Percentiles rank a stretch among this genome's conserved stretches.
These are phyloP conservation scores for Dothistroma septosporum DNA, from an alignment of 2,329 filamentous ascomycete species.

Conservation along the genomic window DNA sequence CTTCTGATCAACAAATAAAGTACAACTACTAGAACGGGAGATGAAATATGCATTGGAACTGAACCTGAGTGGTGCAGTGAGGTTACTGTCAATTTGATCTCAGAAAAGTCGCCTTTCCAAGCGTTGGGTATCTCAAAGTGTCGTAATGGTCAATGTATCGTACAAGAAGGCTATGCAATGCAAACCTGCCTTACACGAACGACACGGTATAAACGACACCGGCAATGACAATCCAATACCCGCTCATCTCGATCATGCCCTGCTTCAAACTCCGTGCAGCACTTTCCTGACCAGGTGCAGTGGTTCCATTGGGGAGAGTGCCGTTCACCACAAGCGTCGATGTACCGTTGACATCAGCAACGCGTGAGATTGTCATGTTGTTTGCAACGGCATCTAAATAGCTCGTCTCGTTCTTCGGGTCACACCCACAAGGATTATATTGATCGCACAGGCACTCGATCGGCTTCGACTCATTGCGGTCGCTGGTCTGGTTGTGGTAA, in stretches of 20 bases:
- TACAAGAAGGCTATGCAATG: neutral
- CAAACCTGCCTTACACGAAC: constrained; percentile 24
- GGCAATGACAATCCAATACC: constrained; percentile 39
- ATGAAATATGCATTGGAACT: neutral
- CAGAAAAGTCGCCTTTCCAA: neutral
- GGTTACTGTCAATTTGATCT: neutral
- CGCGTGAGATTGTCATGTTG: constrained; percentile 59
- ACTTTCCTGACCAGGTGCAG: constrained; percentile 34
- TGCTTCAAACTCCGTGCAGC: constrained; percentile 10
- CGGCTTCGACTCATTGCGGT: constrained; percentile 55
- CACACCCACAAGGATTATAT: constrained; percentile 60
- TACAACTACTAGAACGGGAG: neutral
- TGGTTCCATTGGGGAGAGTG: constrained; percentile 56
- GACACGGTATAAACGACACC: constrained; percentile 37
- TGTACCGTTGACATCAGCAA: constrained; percentile 61
- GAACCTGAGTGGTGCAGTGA: neutral
- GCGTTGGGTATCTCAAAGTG: neutral
- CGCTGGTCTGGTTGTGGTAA: constrained; percentile 47
- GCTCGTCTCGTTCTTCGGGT: constrained; percentile 58
- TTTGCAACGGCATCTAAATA: constrained; percentile 56
- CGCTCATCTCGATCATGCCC: constrained; percentile 13
- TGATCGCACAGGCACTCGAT: constrained; percentile 60
- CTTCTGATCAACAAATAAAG: too few relatives aligned
- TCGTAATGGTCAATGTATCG: neutral
- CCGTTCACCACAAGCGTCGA: constrained; percentile 64